Evolutionary conservation across 331 rosid species (phyloP).

Genomic region (Prunus yedoensis): DNA sequence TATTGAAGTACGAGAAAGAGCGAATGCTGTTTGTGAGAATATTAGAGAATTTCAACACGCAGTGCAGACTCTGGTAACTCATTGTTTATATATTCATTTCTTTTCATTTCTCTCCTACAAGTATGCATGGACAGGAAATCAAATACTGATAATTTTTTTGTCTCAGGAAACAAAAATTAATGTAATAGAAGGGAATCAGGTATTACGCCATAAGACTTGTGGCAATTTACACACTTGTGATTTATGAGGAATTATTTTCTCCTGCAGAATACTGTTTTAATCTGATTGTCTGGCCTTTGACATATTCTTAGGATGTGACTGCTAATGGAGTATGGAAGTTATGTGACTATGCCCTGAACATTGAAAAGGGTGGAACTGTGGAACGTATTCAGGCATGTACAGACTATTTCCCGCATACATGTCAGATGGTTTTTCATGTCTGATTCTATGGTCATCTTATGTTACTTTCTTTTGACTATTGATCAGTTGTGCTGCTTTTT

Average conservation of each 20-base stretch:
- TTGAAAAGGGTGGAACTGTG: slow-evolving; percentile 40
- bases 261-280: slow-evolving; percentile 3
- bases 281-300: slow-evolving; percentile 17
- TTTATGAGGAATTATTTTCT: not conserved
- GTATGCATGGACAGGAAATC: slow-evolving; percentile 16
- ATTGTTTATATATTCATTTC: slow-evolving; percentile 5
- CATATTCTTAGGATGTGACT: slow-evolving; percentile 55
- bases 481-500: not conserved
- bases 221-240: not conserved
- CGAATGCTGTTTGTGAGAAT: too few relatives aligned
- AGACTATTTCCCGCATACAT: slow-evolving; percentile 5
- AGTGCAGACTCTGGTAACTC: slow-evolving; percentile 57
- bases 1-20: too few relatives aligned
- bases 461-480: not conserved
- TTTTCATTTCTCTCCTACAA: not conserved
- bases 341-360: slow-evolving; percentile 46
- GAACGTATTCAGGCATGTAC: slow-evolving; percentile 67
- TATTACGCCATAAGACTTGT: slow-evolving; percentile 26
- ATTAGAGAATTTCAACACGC: slow-evolving; percentile 40
- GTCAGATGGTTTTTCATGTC: not conserved
- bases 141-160: slow-evolving; percentile 24
- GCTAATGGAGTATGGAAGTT: slow-evolving; percentile 49
- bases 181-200: slow-evolving; percentile 86
- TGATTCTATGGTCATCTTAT: not conserved
- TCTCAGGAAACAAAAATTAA: slow-evolving; percentile 69